Base-by-base conservation (phyloP, 75 land plant genomes). In the Sequoia sempervirens region DNA sequence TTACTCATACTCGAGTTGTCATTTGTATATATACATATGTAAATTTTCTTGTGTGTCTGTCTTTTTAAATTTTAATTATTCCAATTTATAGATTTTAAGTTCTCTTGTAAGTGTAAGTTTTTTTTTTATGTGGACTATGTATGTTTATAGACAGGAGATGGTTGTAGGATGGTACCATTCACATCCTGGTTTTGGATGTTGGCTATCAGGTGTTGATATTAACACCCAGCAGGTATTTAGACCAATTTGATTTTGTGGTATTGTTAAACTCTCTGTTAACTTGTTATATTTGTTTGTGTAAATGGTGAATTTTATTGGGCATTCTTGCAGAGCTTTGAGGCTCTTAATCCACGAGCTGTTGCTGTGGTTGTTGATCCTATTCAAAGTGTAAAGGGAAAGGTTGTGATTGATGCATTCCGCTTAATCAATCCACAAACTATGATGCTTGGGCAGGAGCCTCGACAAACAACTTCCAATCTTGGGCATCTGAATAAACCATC, bases 151-250 rank as follows among this genome's bases (percentile, higher is more conserved):
- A 84, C 98, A 94, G 13, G 99, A 97, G 85, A 97, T 97, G 99
- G 99, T 97, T 54, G 99, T 97, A 12, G 99, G 99, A 4, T 97
- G 98, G 99, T 97, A 97, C 84, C 99, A 97, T 86, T 96, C 96
- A 23, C 99, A 97, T 87, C 99, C 99, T 70, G 98, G 99, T 41
- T 97, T 97, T 88, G 99, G 99, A 26, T 97, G 99, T 85, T 97
- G 99, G 99, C 98, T 97, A 64, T 97, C 99, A 84, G 98, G 99
- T 52, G 99, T 97, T 38, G 99, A 97, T 88, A 97, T 97, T 7
- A 97, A 97, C 75, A 97, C 99, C 9, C 98, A 97, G 69, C 99
- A 97, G 98, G 99, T 97, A 81, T 36, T 69, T 79, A 23, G 50
- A 32, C 45, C 80, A 41, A 1, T n/a, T 83, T 52, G 4, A 18